These are phyloP conservation scores for Hypoxylon fragiforme DNA, from an alignment of 495 filamentous ascomycete species.

Conservation along the genomic window DNA sequence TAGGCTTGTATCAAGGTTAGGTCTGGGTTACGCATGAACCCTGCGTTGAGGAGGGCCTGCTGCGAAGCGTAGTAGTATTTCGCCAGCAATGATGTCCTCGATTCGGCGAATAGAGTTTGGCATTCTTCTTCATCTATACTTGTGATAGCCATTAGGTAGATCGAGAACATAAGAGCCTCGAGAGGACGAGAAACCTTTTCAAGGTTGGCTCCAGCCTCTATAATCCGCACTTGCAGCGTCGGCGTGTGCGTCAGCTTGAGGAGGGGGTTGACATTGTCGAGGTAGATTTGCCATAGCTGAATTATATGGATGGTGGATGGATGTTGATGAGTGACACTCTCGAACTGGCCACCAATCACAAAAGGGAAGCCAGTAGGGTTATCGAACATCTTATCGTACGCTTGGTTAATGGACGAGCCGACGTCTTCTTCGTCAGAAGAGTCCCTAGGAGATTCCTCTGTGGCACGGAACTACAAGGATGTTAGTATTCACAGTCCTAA, in stretches of 20 bases:
- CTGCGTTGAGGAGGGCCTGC: constrained; percentile 60
- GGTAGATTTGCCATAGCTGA: constrained; percentile 72
- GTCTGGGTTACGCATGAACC: constrained; percentile 59
- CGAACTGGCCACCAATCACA: constrained; percentile 52
- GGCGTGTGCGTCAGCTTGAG: constrained; percentile 69
- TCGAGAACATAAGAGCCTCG: constrained; percentile 60
- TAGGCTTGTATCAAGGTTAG: constrained; percentile 58
- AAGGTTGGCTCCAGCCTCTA: constrained; percentile 52
- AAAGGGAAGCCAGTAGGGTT: constrained; percentile 62
- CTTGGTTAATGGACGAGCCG: constrained; percentile 54
- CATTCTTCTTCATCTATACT: constrained; percentile 57
- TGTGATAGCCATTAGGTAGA: constrained; percentile 57
- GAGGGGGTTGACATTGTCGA: constrained; percentile 71
- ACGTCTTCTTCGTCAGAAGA: constrained; percentile 66
- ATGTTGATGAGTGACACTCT: constrained; percentile 60
- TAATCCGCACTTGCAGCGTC: constrained; percentile 59
- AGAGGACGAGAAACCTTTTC: constrained; percentile 51
- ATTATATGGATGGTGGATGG: constrained; percentile 70
- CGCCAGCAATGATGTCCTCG: constrained; percentile 44
- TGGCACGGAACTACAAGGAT: constrained; percentile 43
- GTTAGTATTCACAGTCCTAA: constrained; percentile 9
- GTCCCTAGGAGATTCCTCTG: constrained; percentile 50
- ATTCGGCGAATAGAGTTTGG: constrained; percentile 52
- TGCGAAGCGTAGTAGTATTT: constrained; percentile 56
- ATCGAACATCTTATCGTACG: constrained; percentile 58